Conservation (phyloP, 2,329 filamentous ascomycete genomes). For the Dactylonectria estremocensis region DNA sequence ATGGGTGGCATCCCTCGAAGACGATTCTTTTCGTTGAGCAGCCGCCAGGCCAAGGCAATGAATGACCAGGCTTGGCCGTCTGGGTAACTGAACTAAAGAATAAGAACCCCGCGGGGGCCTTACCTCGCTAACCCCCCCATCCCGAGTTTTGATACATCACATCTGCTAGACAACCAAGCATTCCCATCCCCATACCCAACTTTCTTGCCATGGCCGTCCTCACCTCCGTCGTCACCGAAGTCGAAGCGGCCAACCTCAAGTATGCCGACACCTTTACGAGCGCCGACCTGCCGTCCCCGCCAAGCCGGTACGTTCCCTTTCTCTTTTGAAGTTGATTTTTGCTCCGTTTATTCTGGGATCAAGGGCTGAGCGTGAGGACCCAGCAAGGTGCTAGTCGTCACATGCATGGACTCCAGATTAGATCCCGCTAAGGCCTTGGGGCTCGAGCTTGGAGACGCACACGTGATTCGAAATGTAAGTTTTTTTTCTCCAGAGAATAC, state of each 20-base stretch:
- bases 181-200: constrained; percentile 1
- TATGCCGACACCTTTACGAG: constrained; percentile 42
- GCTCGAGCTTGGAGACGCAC: constrained; percentile 79
- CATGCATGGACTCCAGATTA: constrained; percentile 87
- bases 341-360: constrained; percentile 25
- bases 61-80: no score
- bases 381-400: constrained; percentile 65
- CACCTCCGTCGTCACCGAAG: constrained; percentile 34
- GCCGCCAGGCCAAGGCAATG: constrained; percentile 2
- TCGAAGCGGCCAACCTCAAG: constrained; percentile 44
- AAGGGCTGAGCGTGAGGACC: constrained; percentile 29
- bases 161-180: neutral
- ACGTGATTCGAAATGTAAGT: constrained; percentile 79
- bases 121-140: no score
- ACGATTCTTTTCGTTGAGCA: constrained; percentile 21
- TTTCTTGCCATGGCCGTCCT: constrained; percentile 32
- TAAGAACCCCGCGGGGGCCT: constrained; percentile 25
- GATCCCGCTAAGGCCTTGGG: constrained; percentile 76
- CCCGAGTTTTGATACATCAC: constrained; percentile 21
- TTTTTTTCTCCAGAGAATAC: neutral
- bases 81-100: constrained; percentile 6
- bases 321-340: neutral
- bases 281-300: constrained; percentile 43
- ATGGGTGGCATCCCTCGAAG: neutral
- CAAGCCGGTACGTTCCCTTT: constrained; percentile 38